Evolutionary conservation across 495 filamentous ascomycete genomes (phyloP).

Genomic region (Aspergillus avenaceus): DNA sequence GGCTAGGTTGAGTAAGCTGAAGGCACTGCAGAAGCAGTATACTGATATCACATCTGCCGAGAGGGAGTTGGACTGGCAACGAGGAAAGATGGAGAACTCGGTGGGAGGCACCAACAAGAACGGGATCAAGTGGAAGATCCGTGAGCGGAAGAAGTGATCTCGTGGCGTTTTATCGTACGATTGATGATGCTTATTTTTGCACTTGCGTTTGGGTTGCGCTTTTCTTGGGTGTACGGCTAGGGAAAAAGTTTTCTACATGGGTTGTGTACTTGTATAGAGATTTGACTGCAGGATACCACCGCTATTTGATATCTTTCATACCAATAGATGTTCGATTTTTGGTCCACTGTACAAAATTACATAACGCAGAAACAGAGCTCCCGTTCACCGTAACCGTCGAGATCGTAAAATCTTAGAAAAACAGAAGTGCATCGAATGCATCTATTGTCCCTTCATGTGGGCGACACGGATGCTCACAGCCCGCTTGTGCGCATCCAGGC

Average conservation of each 20-base stretch:
- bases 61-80: constrained; percentile 70
- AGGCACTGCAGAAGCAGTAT: constrained; percentile 63
- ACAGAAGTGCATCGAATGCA: constrained; percentile 7
- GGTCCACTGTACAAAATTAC: no score
- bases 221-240: constrained; percentile 5
- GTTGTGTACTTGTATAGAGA: constrained; percentile 7
- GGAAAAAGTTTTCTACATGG: constrained; percentile 11
- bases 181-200: neutral
- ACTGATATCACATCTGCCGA: constrained; percentile 68
- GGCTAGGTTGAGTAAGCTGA: constrained; percentile 51
- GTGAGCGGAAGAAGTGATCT: constrained; percentile 63
- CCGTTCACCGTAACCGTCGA: constrained; percentile 4
- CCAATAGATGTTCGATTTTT: no score
- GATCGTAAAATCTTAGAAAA: constrained; percentile 6
- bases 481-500: constrained; percentile 88
- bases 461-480: constrained; percentile 85
- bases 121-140: constrained; percentile 77
- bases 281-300: constrained; percentile 10
- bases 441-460: constrained; percentile 50
- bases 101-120: constrained; percentile 75
- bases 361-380: no score
- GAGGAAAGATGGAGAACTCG: constrained; percentile 76
- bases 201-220: neutral
- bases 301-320: constrained; percentile 3
- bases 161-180: constrained; percentile 2